These are phyloP conservation scores for Microdochium nivale DNA, from an alignment of 2,329 filamentous ascomycete species.

Conservation along the genomic window DNA sequence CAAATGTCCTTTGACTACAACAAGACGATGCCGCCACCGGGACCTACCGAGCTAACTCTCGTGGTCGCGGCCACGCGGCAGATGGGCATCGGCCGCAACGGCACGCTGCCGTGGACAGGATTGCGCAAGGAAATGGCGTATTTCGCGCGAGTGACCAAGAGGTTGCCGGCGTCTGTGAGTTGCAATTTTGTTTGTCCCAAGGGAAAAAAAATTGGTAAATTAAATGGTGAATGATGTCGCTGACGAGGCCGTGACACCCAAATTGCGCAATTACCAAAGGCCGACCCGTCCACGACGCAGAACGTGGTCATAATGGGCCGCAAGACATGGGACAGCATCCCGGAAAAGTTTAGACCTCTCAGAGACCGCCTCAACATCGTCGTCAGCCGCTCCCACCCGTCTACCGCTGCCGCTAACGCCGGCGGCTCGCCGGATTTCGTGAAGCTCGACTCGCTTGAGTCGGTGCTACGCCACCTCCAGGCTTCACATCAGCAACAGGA, in stretches of 20 bases:
- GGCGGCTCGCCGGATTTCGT: slow-evolving; percentile 29
- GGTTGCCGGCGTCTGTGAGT: slow-evolving; percentile 36
- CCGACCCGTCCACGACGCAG: slow-evolving; percentile 1
- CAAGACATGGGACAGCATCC: slow-evolving; percentile 93
- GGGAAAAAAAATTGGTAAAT: no score
- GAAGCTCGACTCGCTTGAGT: slow-evolving; percentile 48
- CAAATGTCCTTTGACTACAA: neutral
- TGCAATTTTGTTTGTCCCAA: neutral
- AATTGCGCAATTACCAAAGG: neutral
- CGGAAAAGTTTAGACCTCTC: slow-evolving; percentile 68
- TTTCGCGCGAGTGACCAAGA: slow-evolving; percentile 83
- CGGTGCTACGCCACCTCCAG: slow-evolving; percentile 41
- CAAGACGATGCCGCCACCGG: slow-evolving; percentile 12
- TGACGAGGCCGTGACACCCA: no score
- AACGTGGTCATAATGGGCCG: slow-evolving; percentile 95
- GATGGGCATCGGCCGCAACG: slow-evolving; percentile 79
- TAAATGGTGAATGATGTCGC: no score
- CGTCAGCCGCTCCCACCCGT: slow-evolving; percentile 48
- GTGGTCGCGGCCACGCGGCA: slow-evolving; percentile 86
- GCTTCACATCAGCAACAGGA: slow-evolving; percentile 18
- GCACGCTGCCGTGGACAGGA: slow-evolving; percentile 79
- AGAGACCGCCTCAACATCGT: slow-evolving; percentile 75
- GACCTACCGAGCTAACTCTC: slow-evolving; percentile 61
- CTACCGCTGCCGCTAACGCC: neutral
- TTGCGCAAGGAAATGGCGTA: slow-evolving; percentile 90